Evolutionary conservation across 2,329 filamentous ascomycete genomes (phyloP), one percentile per base, ranked within the genome.

Genomic region (Metarhizium album): DNA sequence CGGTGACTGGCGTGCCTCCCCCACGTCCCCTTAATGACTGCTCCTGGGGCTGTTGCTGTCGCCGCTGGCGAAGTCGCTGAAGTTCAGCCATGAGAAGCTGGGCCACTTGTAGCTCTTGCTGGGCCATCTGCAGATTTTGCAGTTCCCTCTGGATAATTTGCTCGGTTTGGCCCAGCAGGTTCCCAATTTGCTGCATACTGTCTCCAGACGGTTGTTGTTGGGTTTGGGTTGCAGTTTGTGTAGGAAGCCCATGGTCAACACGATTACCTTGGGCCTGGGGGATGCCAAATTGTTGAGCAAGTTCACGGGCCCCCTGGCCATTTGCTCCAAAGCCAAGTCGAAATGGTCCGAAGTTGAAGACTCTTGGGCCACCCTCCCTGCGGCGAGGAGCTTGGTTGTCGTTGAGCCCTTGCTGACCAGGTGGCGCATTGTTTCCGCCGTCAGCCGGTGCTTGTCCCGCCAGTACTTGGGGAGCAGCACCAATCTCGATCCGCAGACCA

Each of bases 271-370:
- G 58, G 13, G 56, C 60, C 38, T 61, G 64, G 4, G 69, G 70
- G 20, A 73, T 59, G 24, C 79, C 80, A 57, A 87, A 73, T 53
- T 80, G 79, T 53, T 83, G 79, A 4, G 80, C 82, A 57, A 88
- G 70, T 55, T 87, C 83, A 50, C 82, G 76, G 33, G 87, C 75
- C 52, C 87, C 79, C 20, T 76, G 70, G 66, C 67, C 83, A 64
- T 67, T 85, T 72, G 87, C 83, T n/a, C 84, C 87, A 58, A 91
- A 87, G 0, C 84, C 87, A 22, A 93, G 70, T 27, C 86, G 74
- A 31, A 93, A 70, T 2, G 87, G 87, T 1, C 87, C 87, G 45
- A 93, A 69, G 58, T 87, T 85, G 59, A 85, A 83, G 50, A 87
- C 74, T 42, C 82, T 74, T 54, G 82, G 76, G 47, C 76, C 73